A percentile compares a stretch with the other conserved stretches of the same genome.
Evolutionary conservation across 169 alveolate genomes (phyloP).

Genomic region (Haemoproteus tartakovskyi): DNA sequence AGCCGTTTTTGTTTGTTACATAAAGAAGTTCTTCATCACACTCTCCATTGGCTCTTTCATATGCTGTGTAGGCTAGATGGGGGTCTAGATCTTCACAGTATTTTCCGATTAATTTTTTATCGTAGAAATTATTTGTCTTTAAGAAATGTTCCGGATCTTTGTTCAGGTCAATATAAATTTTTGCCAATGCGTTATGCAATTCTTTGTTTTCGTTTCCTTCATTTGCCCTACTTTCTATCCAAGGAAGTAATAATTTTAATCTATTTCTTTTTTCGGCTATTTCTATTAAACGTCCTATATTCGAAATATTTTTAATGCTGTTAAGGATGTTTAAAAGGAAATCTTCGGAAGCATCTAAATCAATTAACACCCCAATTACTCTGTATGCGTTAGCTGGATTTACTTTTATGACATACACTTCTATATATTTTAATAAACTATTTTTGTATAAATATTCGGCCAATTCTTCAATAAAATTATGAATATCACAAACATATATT

Average conservation of each 20-base stretch:
- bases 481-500: constrained; percentile 97
- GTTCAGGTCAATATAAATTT: constrained; percentile 96
- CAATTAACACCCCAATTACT: constrained; percentile 97
- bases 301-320: constrained; percentile 92
- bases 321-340: constrained; percentile 89
- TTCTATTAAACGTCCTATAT: constrained; percentile 94
- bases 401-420: constrained; percentile 94
- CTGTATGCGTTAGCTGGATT: constrained; percentile 96
- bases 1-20: constrained; percentile 94
- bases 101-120: constrained; percentile 95
- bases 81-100: constrained; percentile 99
- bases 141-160: constrained; percentile 95
- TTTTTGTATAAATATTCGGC: constrained; percentile 96
- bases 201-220: constrained; percentile 91
- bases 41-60: constrained; percentile 96
- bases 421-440: constrained; percentile 94
- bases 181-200: constrained; percentile 97
- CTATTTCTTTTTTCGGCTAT: constrained; percentile 97
- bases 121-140: constrained; percentile 95
- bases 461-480: constrained; percentile 96
- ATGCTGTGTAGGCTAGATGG: constrained; percentile 97
- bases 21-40: constrained; percentile 96
- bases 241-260: constrained; percentile 91
- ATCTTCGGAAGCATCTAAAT: constrained; percentile 97
- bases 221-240: constrained; percentile 96